Conservation (phyloP, 2,329 filamentous ascomycete species). For the Fonsecaea pedrosoi region DNA sequence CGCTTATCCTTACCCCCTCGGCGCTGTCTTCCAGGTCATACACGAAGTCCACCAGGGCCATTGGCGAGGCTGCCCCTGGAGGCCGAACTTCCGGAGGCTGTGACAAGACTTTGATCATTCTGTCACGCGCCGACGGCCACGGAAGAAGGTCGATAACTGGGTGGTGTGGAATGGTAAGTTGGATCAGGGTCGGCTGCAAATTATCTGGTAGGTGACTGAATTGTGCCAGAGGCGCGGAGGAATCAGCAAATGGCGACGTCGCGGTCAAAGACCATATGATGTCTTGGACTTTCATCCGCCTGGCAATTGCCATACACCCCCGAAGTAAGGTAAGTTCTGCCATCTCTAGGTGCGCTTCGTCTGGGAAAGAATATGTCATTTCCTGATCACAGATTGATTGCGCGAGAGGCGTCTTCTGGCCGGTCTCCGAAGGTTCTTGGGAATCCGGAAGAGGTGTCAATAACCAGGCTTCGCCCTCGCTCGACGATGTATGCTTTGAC, state of each 20-base stretch:
- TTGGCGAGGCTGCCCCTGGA: slow-evolving; percentile 53
- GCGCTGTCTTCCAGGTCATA: slow-evolving; percentile 64
- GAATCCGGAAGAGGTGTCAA: background rate
- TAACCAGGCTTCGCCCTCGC: slow-evolving; percentile 15
- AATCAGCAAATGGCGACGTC: slow-evolving; percentile 54
- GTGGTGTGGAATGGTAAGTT: slow-evolving; percentile 61
- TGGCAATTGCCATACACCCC: slow-evolving; percentile 57
- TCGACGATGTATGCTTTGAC: slow-evolving; percentile 17
- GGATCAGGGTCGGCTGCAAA: slow-evolving; percentile 60
- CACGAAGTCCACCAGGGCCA: slow-evolving; percentile 60
- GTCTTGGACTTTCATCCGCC: slow-evolving; percentile 51
- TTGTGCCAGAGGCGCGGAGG: slow-evolving; percentile 41
- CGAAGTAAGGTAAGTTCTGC: slow-evolving; percentile 58
- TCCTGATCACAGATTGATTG: background rate
- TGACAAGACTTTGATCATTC: slow-evolving; percentile 59
- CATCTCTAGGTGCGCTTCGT: slow-evolving; percentile 58
- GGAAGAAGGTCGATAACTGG: slow-evolving; percentile 65
- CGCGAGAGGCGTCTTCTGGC: background rate
- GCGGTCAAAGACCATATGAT: slow-evolving; percentile 57
- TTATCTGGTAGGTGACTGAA: slow-evolving; percentile 53
- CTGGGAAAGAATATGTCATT: slow-evolving; percentile 45
- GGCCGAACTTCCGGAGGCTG: slow-evolving; percentile 59
- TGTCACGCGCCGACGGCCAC: slow-evolving; percentile 63
- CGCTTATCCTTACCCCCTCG: slow-evolving; percentile 61
- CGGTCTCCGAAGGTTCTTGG: background rate